phyloP scores from a whole-genome alignment of 495 filamentous ascomycete species.

The Pyrenula aspistea region DNA sequence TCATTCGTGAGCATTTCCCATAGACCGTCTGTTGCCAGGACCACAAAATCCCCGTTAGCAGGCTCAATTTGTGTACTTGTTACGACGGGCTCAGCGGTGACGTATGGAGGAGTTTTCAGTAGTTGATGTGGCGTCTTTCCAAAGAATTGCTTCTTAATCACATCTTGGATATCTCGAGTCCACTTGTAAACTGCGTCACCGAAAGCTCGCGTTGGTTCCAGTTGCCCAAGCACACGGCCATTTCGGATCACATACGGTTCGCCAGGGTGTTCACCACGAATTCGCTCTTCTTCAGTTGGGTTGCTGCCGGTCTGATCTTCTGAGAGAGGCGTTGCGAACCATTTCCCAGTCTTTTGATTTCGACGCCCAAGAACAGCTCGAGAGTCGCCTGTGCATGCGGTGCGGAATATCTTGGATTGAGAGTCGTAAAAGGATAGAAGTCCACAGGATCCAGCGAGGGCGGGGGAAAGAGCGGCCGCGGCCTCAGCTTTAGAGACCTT shows the following conservation, averaged over 20 bases:
- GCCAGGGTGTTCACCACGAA: constrained; percentile 75
- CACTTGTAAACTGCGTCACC: constrained; percentile 97
- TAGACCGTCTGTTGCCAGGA: constrained; percentile 92
- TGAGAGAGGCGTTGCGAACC: constrained; percentile 80
- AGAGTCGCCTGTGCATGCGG: constrained; percentile 92
- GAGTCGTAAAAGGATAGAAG: constrained; percentile 94
- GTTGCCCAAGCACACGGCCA: constrained; percentile 78
- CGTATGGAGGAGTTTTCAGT: constrained; percentile 87
- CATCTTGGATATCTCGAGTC: constrained; percentile 68
- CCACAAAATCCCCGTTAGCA: constrained; percentile 82
- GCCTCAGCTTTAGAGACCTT: constrained; percentile 77
- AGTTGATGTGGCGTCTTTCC: constrained; percentile 58
- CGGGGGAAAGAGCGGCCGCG: constrained; percentile 83
- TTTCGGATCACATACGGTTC: constrained; percentile 76
- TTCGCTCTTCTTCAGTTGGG: constrained; percentile 64
- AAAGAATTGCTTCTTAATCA: constrained; percentile 75
- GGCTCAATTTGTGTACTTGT: constrained; percentile 94
- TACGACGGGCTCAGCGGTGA: constrained; percentile 90
- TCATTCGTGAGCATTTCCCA: constrained; percentile 99
- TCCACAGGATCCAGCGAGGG: constrained; percentile 89
- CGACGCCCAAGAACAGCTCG: constrained; percentile 83
- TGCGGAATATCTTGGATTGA: constrained; percentile 65
- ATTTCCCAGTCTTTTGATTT: constrained; percentile 61
- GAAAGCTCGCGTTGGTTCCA: constrained; percentile 89
- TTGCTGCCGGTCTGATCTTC: constrained; percentile 89